Base-by-base conservation (phyloP, 495 filamentous ascomycete genomes). In the Aspergillus sclerotioniger region DNA sequence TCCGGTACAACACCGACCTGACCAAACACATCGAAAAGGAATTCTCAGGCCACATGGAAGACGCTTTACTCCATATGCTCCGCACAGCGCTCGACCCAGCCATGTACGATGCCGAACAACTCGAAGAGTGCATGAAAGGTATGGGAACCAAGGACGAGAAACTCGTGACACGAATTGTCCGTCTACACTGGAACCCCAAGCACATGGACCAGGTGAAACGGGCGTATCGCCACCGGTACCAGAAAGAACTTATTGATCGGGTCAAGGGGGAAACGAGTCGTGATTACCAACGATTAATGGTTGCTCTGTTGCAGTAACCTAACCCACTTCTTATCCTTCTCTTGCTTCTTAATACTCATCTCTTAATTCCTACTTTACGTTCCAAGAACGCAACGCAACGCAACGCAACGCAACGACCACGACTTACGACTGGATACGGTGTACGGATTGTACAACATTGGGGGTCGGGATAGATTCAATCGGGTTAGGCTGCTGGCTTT, bases 31-130 rank as follows among this genome's bases (percentile, higher is more conserved):
- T 97, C 43, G 79, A 82, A 52, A 87, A 81, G 74, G 87, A 94
- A 66, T 96, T 96, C 72, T 87, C 86, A 0, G 93, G 92, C 0
- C 93, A 98, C 64, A 96, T 97, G 91, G 82, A 92, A 71, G 81
- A 88, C 25, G 91, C 91, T 0, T 72, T 96, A n/a, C 69, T 92
- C 41, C 84, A 82, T 53, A 90, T 96, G 71, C 74, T 96, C 5
- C 82, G 82, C n/a, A 80, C 83, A 0, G 94, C 89, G 6, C 72
- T 83, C 10, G 90, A 98, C 64, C 88, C 87, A 51, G 89, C 88
- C 20, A 86, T 87, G 81, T 83, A 89, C 45, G 92, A 96, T 64
- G 93, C 94, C 0, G 76, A 80, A 21, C 72, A 87, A 8, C 76
- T 98, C 13, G 91, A 98, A 67, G 88, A 89, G 15, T 82, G 88